Base-by-base conservation (phyloP, 305 asterid genomes). In the Solanum hybrid region DNA sequence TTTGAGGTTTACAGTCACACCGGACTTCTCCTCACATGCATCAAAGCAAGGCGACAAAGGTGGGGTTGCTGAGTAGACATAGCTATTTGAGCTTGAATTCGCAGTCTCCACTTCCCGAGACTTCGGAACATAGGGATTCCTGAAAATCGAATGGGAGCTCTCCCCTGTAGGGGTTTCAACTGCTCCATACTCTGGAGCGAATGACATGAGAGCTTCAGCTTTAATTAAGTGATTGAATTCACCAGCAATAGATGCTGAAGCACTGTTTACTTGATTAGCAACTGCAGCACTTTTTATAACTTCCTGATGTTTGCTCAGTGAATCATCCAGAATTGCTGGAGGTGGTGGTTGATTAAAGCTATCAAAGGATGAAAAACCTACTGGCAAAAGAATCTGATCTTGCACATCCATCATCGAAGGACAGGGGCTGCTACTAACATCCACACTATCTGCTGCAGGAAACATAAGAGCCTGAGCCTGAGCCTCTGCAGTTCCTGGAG, bases 101-200 rank as follows among this genome's bases (percentile, higher is more conserved):
- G 95, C 97, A 81, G 96, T 95, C 88, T 96, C 99, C 91, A 94
- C 99, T 93, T 93, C 96, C 93, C 98, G 91, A 27, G 97, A 95
- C 90, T 94, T 94, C 3, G 99, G 99, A 88, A 97, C 86, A 90
- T 98, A 98, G 2, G 99, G 99, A 90, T 97, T 98, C 91, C 92
- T 94, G 90, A 98, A 95, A 86, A 97, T 94, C 26, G 92, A 94
- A 3, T 98, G 93, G 82, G 98, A 91, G 64, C 90, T 89, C 92
- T 95, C 99, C 92, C 91, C 92, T 90, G 92, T 91, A 86, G 96
- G 92, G 93, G 98, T 92, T 92, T 98, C 96, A 88, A 98, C 98
- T 76, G 98, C 99, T 88, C 99, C 98, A 90, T 95, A 98, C 92
- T 98, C 99, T 26, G 98, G 97, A 89, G 99, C 99, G 91, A 98